Conservation (phyloP, 192 early-diverging fungal species). For the Backusella parvicylindrica region DNA sequence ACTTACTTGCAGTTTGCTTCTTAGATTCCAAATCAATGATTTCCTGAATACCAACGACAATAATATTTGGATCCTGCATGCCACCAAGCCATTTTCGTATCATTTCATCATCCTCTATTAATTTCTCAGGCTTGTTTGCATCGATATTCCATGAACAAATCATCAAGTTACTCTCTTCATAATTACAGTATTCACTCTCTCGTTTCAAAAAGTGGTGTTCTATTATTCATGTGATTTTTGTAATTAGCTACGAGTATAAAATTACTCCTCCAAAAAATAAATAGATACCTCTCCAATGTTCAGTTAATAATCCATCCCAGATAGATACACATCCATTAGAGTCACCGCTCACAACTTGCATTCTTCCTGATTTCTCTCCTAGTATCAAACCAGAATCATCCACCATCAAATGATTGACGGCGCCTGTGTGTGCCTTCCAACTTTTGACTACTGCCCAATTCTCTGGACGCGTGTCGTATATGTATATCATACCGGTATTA, state of each 20-base stretch:
- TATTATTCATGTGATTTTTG: not conserved
- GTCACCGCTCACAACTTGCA: constrained; percentile 59
- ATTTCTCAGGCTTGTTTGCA: constrained; percentile 77
- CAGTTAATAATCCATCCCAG: constrained; percentile 75
- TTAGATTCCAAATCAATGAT: constrained; percentile 82
- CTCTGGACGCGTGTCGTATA: constrained; percentile 61
- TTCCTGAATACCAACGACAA: constrained; percentile 84
- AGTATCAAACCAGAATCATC: constrained; percentile 53
- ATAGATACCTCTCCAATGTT: constrained; percentile 61
- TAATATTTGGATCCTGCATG: constrained; percentile 66
- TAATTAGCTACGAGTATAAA: not conserved
- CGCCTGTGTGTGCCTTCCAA: constrained; percentile 60
- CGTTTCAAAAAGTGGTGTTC: constrained; percentile 59
- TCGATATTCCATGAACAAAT: constrained; percentile 95
- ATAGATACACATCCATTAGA: constrained; percentile 62
- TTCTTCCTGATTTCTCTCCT: constrained; percentile 23
- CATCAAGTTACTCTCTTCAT: constrained; percentile 65
- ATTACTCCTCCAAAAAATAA: not conserved
- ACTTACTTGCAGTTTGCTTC: constrained; percentile 73
- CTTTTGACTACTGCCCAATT: constrained; percentile 58
- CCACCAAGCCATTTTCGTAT: constrained; percentile 44
- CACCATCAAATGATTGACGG: constrained; percentile 46
- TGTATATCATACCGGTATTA: constrained; percentile 72
- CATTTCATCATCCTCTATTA: constrained; percentile 58
- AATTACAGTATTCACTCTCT: constrained; percentile 58